Conservation (phyloP, 2,329 filamentous ascomycete genomes). For the Colletotrichum sp. region DNA sequence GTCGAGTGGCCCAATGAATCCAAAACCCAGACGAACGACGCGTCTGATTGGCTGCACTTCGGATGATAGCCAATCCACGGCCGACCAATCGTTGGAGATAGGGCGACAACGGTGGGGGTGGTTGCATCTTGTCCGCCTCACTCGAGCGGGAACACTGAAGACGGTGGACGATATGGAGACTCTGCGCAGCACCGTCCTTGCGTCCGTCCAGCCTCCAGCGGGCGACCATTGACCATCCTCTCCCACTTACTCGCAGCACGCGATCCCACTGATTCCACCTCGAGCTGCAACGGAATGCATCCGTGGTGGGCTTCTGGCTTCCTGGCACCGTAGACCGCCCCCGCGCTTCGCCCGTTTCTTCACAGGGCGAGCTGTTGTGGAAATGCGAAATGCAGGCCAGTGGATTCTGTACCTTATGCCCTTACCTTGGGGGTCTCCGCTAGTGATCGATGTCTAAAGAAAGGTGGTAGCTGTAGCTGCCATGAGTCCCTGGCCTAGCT, state of each 20-base stretch:
- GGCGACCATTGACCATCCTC: not conserved
- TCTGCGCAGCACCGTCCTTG: not conserved
- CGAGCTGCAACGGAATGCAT: not conserved
- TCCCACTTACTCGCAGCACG: not conserved
- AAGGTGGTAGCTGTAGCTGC: not conserved
- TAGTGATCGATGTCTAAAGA: not conserved
- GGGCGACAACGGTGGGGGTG: not conserved
- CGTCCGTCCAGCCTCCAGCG: not conserved
- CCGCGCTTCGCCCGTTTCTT: conserved; percentile 4
- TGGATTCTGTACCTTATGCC: not conserved
- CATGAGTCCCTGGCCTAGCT: not conserved
- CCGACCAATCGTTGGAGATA: not conserved
- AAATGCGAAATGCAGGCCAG: conserved; percentile 10
- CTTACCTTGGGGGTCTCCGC: not conserved
- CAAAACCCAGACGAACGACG: conserved; percentile 26
- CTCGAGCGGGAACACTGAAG: not conserved
- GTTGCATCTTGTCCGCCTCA: conserved; percentile 15
- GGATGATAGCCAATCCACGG: not conserved
- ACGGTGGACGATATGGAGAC: not conserved
- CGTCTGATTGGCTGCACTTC: conserved; percentile 24
- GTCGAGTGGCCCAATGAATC: conserved; percentile 21
- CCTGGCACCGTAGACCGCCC: not conserved
- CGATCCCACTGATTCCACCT: not conserved
- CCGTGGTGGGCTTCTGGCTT: not conserved
- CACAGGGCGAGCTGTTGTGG: not conserved